Percentiles rank a stretch among this genome's conserved stretches.
These are phyloP conservation scores for Zostera marina DNA, from an alignment of 116 monocot genomes.

Conservation along the genomic window DNA sequence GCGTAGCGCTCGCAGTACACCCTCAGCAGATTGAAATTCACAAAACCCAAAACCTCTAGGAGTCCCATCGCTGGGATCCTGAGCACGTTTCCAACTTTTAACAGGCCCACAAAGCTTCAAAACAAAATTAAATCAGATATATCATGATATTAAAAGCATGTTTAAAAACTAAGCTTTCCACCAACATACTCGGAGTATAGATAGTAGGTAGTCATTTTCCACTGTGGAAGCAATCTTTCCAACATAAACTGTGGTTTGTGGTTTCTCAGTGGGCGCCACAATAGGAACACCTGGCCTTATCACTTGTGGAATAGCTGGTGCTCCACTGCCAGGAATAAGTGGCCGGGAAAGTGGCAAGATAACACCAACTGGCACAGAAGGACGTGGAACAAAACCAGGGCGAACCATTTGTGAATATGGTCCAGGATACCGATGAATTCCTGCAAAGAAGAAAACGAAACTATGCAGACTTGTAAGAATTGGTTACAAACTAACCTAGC, in stretches of 20 bases:
- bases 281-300: conserved; percentile 54
- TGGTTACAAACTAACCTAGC: conserved; percentile 1
- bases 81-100: conserved; percentile 93
- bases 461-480: conserved; percentile 50
- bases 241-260: conserved; percentile 95
- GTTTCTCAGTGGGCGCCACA: conserved; percentile 73
- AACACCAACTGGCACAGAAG: conserved; percentile 37
- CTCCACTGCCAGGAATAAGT: conserved; percentile 39
- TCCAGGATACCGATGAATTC: conserved; percentile 56
- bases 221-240: conserved; percentile 89
- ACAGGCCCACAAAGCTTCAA: conserved; percentile 92
- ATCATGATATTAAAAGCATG: neutral
- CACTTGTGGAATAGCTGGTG: conserved; percentile 35
- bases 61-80: conserved; percentile 78
- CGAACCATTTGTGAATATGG: conserved; percentile 46
- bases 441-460: conserved; percentile 42
- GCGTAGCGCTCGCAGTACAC: conserved; percentile 74
- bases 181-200: conserved; percentile 46
- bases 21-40: conserved; percentile 98
- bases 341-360: conserved; percentile 39
- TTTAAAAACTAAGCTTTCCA: conserved; percentile 1
- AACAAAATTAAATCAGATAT: neutral
- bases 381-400: conserved; percentile 59
- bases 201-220: conserved; percentile 73
- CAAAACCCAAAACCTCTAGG: conserved; percentile 91